Base-by-base conservation (phyloP, 2,329 filamentous ascomycete species). In the Calcarisporium arbuscula region DNA sequence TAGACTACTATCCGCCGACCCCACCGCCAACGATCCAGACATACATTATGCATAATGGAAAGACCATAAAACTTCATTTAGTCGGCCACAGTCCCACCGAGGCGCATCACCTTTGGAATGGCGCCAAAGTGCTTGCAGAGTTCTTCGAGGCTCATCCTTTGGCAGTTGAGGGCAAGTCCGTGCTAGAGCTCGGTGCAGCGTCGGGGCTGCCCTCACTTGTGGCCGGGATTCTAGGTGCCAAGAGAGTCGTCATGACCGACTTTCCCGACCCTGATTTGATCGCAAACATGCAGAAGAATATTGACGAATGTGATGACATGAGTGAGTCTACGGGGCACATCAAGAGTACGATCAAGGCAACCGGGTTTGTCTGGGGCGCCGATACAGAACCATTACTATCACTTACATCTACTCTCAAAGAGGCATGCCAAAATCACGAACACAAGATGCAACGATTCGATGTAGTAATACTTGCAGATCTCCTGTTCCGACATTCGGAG, bases 21-120 rank as follows among this genome's bases (percentile, higher is more conserved):
- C 84, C 85, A 30, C 74, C 81, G 30, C 79, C 86, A 7, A 90
- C 83, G 3, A 78, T 75, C 42, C 78, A 84, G 43, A 72, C 77
- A 28, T 83, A 94, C 65, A 75, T 70, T 16, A 74, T 90, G 54
- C 64, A 75, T 37, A 77, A 74, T 22, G 85, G 84, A 40, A 56
- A 77, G 44, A 65, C 67, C 19, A 64, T 94, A 45, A 76, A 67
- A 32, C 73, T 95, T 44, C 77, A 85, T 49, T 76, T 95, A 62
- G 85, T 95, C 28, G 89, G 89, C 40, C 80, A 85, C 59, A 90
- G 85, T 65, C 85, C 88, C 17, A 74, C 94, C 11, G 94, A 94
- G 76, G 89, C 86, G 12, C 86, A 95, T 60, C 74, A 85, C 45
- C 73, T 95, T 19, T 96, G 90, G 90, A 94, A 95, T 58, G 89